These are phyloP conservation scores for Caloboletus inedulis DNA, from an alignment of 1,284 basidiomycete genomes.

Conservation along the genomic window DNA sequence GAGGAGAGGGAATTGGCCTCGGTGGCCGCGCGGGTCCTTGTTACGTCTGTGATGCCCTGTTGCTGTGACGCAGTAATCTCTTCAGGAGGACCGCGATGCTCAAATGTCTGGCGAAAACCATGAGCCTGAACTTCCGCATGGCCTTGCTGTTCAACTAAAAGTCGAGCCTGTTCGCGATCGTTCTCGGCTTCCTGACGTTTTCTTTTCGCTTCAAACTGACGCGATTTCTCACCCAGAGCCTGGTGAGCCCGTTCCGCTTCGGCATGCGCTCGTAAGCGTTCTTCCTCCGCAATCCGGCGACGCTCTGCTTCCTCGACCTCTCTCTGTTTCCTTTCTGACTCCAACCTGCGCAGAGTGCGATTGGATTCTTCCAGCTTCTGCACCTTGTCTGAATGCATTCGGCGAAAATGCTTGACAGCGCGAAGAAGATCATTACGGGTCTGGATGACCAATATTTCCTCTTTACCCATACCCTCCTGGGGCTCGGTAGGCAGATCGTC, in stretches of 20 bases:
- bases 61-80: conserved; percentile 3
- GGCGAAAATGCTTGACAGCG: conserved; percentile 17
- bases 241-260: conserved; percentile 13
- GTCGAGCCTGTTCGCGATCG: conserved; percentile 3
- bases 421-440: conserved; percentile 12
- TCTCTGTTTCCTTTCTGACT: conserved; percentile 22
- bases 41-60: conserved; percentile 5
- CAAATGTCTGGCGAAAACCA: neutral
- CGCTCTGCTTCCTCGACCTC: conserved; percentile 14
- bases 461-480: conserved; percentile 25
- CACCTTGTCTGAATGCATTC: conserved; percentile 18
- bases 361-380: conserved; percentile 16
- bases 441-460: conserved; percentile 18
- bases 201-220: conserved; percentile 11
- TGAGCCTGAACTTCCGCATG: conserved; percentile 10
- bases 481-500: conserved; percentile 13
- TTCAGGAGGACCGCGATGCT: neutral
- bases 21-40: neutral
- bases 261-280: conserved; percentile 1
- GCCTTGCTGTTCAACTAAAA: conserved; percentile 10
- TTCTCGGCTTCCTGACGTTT: conserved; percentile 7
- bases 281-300: conserved; percentile 20
- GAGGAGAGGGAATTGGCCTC: neutral
- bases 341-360: conserved; percentile 18
- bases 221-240: conserved; percentile 4